Percentiles rank a stretch among this genome's conserved stretches.
Conservation (phyloP, 305 asterid genomes). For the Petunia hybrid region DNA sequence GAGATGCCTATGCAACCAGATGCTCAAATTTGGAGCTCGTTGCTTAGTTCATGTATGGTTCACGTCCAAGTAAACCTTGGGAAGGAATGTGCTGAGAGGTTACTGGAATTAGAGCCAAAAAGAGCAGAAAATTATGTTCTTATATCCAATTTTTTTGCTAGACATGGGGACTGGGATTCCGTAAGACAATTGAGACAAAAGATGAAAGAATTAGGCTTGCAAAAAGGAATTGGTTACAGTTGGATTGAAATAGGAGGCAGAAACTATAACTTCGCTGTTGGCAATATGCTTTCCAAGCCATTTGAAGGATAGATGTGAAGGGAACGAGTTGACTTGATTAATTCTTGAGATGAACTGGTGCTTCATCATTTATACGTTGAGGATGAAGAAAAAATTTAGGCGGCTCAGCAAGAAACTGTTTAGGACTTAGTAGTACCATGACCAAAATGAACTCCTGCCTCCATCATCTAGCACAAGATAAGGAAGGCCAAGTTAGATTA, state of each 20-base stretch:
- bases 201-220: slow-evolving; percentile 37
- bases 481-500: no score
- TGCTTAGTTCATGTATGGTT: slow-evolving; percentile 38
- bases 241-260: slow-evolving; percentile 43
- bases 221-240: slow-evolving; percentile 40
- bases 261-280: slow-evolving; percentile 30
- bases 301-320: slow-evolving; percentile 32
- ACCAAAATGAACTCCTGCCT: no score
- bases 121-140: slow-evolving; percentile 40
- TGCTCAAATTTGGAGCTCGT: slow-evolving; percentile 39
- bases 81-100: slow-evolving; percentile 36
- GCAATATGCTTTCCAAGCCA: slow-evolving; percentile 24
- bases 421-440: no score
- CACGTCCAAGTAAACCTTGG: slow-evolving; percentile 34
- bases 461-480: no score
- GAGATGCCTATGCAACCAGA: slow-evolving; percentile 40
- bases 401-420: no score
- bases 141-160: slow-evolving; percentile 38
- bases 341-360: slow-evolving; percentile 23
- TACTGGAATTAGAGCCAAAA: slow-evolving; percentile 38
- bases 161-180: slow-evolving; percentile 38
- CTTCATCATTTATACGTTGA: slow-evolving; percentile 33
- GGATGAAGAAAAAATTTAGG: slow-evolving; percentile 18
- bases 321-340: slow-evolving; percentile 19
- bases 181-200: slow-evolving; percentile 34